These are phyloP conservation scores for Sporothrix brunneoviolacea DNA, from an alignment of 2,329 filamentous ascomycete genomes.

Conservation along the genomic window DNA sequence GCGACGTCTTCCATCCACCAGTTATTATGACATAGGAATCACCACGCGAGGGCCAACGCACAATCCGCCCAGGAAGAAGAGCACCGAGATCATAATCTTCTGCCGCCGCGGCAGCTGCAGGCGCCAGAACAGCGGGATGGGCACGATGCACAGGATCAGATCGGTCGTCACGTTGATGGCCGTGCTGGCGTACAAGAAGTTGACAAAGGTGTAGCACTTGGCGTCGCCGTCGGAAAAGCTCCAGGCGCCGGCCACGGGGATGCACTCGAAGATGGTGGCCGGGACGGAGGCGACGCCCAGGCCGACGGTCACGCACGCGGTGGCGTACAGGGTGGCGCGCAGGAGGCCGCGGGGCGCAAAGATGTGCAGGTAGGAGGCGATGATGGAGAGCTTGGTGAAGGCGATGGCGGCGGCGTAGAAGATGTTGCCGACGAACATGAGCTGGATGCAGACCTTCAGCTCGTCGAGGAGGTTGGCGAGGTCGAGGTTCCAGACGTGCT, in stretches of 20 bases:
- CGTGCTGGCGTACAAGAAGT: slow-evolving; percentile 25
- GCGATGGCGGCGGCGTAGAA: slow-evolving; percentile 23
- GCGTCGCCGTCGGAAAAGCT: slow-evolving; percentile 17
- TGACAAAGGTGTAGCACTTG: slow-evolving; percentile 23
- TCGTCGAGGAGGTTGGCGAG: slow-evolving; percentile 13
- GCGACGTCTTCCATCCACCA: too few relatives aligned
- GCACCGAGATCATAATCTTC: slow-evolving; percentile 22
- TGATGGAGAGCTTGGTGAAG: slow-evolving; percentile 26
- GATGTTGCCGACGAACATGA: slow-evolving; percentile 23
- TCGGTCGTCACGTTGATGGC: slow-evolving; percentile 26
- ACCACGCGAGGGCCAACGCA: too few relatives aligned
- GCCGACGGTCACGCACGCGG: slow-evolving; percentile 23
- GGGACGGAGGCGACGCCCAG: slow-evolving; percentile 22
- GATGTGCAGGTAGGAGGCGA: slow-evolving; percentile 25
- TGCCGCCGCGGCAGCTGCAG: slow-evolving; percentile 23
- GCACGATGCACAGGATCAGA: slow-evolving; percentile 24
- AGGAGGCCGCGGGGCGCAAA: slow-evolving; percentile 24
- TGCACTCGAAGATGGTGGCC: slow-evolving; percentile 25
- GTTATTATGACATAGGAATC: too few relatives aligned
- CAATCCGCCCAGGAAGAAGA: slow-evolving; percentile 27
- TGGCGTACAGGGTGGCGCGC: slow-evolving; percentile 26
- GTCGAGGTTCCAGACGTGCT: slow-evolving; percentile 24
- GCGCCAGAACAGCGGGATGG: slow-evolving; percentile 25
- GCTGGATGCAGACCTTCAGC: slow-evolving; percentile 19
- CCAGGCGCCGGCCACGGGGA: slow-evolving; percentile 25